These are phyloP conservation scores for Cystofilobasidium macerans DNA, from an alignment of 768 basidiomycete genomes.

Conservation along the genomic window DNA sequence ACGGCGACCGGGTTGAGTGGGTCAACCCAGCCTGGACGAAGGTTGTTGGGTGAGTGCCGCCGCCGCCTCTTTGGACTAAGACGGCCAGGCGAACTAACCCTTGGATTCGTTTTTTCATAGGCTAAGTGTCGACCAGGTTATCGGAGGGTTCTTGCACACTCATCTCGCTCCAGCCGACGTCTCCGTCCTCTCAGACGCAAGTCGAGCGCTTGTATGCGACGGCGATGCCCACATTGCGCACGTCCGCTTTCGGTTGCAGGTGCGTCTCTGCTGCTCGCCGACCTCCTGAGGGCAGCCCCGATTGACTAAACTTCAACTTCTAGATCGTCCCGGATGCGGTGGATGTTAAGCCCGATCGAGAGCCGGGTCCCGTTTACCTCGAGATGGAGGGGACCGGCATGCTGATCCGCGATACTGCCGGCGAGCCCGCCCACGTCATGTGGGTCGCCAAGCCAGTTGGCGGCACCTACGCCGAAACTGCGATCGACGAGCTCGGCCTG, in stretches of 20 bases:
- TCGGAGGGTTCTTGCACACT: slow-evolving; percentile 68
- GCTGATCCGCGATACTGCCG: slow-evolving; percentile 89
- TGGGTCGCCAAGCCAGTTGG: slow-evolving; percentile 73
- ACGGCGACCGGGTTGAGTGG: slow-evolving; percentile 91
- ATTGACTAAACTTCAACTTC: background rate
- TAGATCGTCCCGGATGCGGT: slow-evolving; percentile 17
- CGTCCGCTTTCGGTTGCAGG: slow-evolving; percentile 72
- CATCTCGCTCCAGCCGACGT: slow-evolving; percentile 69
- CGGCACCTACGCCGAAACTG: slow-evolving; percentile 20
- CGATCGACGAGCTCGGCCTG: background rate
- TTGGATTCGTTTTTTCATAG: slow-evolving; percentile 45
- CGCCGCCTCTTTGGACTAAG: background rate
- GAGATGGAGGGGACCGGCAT: slow-evolving; percentile 96
- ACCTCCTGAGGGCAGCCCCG: background rate
- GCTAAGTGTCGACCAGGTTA: background rate
- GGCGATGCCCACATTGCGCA: slow-evolving; percentile 81
- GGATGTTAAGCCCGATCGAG: slow-evolving; percentile 29
- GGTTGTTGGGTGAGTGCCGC: slow-evolving; percentile 49
- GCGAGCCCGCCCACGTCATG: slow-evolving; percentile 87
- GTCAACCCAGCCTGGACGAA: slow-evolving; percentile 90
- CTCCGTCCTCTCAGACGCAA: slow-evolving; percentile 75
- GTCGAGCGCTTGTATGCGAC: slow-evolving; percentile 56
- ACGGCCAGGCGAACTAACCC: background rate
- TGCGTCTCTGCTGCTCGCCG: slow-evolving; percentile 34
- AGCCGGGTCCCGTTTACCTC: slow-evolving; percentile 45